phyloP scores from a whole-genome alignment of 2,329 filamentous ascomycete species.

The Neonectria hederae region DNA sequence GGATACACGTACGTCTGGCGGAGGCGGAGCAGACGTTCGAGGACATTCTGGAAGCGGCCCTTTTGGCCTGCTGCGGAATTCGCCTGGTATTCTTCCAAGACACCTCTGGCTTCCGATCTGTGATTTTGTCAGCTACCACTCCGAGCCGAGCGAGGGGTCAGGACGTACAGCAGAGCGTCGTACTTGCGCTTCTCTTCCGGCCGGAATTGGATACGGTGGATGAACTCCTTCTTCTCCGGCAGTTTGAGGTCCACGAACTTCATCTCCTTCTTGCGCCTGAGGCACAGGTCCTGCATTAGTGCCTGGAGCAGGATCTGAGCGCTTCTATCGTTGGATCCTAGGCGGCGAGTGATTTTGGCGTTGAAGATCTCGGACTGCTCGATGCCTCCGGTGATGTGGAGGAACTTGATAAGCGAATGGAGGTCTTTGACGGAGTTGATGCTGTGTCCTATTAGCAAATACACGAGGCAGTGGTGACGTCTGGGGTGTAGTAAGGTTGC shows the following conservation, averaged over 20 bases:
- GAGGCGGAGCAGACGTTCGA: constrained; percentile 84
- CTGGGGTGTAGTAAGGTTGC: constrained; percentile 32
- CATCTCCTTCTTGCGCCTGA: constrained; percentile 89
- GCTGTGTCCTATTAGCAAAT: constrained; percentile 48
- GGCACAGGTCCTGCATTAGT: constrained; percentile 81
- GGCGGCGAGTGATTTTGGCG: constrained; percentile 66
- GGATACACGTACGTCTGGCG: constrained; percentile 70
- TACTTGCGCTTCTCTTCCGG: constrained; percentile 81
- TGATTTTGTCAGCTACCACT: constrained; percentile 1
- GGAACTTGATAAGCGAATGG: constrained; percentile 81
- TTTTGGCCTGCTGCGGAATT: constrained; percentile 53
- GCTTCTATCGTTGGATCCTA: constrained; percentile 64
- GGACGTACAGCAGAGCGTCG: constrained; percentile 71
- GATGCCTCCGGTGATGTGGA: constrained; percentile 79
- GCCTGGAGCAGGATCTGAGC: constrained; percentile 75
- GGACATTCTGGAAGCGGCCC: constrained; percentile 75
- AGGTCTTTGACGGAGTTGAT: constrained; percentile 85
- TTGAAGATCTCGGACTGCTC: constrained; percentile 80
- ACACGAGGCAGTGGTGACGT: no score
- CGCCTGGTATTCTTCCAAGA: constrained; percentile 68
- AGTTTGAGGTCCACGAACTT: constrained; percentile 83
- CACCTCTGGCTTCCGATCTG: constrained; percentile 78
- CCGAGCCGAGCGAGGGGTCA: neutral
- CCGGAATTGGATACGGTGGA: constrained; percentile 79
- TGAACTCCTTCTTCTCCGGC: constrained; percentile 79